Percentiles rank a stretch among this genome's conserved stretches.
phyloP scores from a whole-genome alignment of 1,139 yeast species.

The Casaregolazyma lundiana region DNA sequence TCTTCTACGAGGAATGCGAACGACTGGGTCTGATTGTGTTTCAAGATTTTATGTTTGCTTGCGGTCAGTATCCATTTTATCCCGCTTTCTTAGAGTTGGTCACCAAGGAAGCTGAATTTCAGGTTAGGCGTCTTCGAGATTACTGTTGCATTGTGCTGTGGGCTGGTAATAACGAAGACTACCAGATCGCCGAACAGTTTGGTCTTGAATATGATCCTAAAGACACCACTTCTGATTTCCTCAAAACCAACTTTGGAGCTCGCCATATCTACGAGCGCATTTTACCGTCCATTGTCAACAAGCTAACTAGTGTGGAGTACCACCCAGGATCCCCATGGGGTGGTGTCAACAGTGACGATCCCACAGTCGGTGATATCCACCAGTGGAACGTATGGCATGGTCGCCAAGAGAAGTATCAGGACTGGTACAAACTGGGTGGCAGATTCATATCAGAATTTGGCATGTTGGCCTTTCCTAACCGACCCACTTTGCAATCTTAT shows the following conservation, averaged over 20 bases:
- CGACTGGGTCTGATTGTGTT: conserved; percentile 42
- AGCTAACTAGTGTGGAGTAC: conserved; percentile 35
- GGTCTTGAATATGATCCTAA: conserved; percentile 34
- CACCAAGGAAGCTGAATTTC: conserved; percentile 35
- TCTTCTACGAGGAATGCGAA: conserved; percentile 44
- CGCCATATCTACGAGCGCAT: conserved; percentile 39
- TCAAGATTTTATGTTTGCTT: conserved; percentile 54
- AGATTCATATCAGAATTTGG: conserved; percentile 48
- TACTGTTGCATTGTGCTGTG: conserved; percentile 28
- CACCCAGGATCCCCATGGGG: conserved; percentile 46
- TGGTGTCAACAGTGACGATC: conserved; percentile 35
- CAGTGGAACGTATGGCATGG: conserved; percentile 55
- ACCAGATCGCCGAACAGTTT: conserved; percentile 41
- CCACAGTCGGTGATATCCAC: conserved; percentile 43
- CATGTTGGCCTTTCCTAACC: conserved; percentile 41
- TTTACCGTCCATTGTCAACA: conserved; percentile 34
- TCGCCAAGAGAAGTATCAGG: conserved; percentile 41
- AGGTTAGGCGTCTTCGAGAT: conserved; percentile 39
- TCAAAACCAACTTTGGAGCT: conserved; percentile 41
- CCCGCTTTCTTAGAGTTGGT: conserved; percentile 33
- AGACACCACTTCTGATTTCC: conserved; percentile 31
- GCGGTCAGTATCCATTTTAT: conserved; percentile 45
- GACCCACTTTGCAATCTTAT: conserved; percentile 32
- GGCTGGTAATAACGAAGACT: conserved; percentile 43
- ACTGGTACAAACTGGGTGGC: conserved; percentile 42